phyloP scores from a whole-genome alignment of 495 filamentous ascomycete species.

The Tuber calosporum region DNA sequence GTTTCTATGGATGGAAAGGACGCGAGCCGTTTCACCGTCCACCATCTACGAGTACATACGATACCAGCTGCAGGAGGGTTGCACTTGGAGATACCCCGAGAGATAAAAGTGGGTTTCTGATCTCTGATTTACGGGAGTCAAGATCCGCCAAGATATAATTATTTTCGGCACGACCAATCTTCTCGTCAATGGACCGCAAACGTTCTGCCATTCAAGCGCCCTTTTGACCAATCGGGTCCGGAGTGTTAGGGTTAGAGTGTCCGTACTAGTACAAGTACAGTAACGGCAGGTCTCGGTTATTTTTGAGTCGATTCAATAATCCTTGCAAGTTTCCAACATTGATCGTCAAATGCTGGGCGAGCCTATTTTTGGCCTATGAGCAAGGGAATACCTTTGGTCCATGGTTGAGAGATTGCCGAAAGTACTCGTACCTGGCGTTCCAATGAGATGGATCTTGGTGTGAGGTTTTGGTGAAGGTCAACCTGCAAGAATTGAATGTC shows the following conservation, averaged over 20 bases:
- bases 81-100: not conserved
- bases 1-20: not conserved
- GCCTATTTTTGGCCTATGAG: constrained; percentile 13
- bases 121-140: not conserved
- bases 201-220: not conserved
- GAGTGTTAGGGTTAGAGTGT: not conserved
- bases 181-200: not conserved
- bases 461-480: not conserved
- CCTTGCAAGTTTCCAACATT: not conserved
- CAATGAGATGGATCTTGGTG: not conserved
- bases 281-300: constrained; percentile 12
- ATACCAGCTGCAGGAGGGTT: not conserved
- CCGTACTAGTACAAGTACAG: too few relatives aligned
- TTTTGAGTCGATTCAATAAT: constrained; percentile 19
- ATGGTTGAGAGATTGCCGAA: not conserved
- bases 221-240: not conserved
- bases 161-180: not conserved
- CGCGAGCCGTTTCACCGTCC: not conserved
- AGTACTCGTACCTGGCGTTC: not conserved
- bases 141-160: not conserved
- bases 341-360: not conserved
- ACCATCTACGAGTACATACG: not conserved
- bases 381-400: not conserved
- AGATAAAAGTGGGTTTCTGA: not conserved
- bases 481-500: not conserved